Conservation (phyloP, 2,329 filamentous ascomycete genomes). For the Sporothrix brasiliensis region DNA sequence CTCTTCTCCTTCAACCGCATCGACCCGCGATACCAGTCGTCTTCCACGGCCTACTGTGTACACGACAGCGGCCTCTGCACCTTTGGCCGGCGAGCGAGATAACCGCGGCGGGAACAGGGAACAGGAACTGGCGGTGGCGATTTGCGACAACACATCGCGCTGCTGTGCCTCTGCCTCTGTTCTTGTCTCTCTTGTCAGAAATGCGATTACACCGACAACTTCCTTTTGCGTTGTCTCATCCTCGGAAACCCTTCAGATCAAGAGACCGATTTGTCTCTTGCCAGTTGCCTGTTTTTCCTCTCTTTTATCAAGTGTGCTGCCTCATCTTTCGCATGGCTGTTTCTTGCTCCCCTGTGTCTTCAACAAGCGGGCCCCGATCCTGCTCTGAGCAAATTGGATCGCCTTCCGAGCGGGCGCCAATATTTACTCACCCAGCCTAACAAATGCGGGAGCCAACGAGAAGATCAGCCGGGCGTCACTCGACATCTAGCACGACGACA, state of each 20-base stretch:
- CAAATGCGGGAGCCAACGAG: constrained; percentile 23
- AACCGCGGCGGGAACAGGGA: constrained; percentile 1
- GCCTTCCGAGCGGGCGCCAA: constrained; percentile 29
- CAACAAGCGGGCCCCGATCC: constrained; percentile 13
- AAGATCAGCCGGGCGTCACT: constrained; percentile 28
- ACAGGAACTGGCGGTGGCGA: constrained; percentile 17
- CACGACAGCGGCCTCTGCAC: background rate
- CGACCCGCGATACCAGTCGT: background rate
- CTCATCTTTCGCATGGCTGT: constrained; percentile 10
- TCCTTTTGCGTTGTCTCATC: constrained; percentile 18
- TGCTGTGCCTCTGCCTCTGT: constrained; percentile 15
- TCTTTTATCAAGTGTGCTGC: background rate
- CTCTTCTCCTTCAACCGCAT: constrained; percentile 10
- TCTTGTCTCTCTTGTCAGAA: constrained; percentile 17
- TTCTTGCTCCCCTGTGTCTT: constrained; percentile 1
- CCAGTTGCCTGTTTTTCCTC: background rate
- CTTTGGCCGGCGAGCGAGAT: background rate
- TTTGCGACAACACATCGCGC: constrained; percentile 3
- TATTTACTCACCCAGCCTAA: constrained; percentile 20
- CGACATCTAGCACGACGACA: constrained; percentile 26
- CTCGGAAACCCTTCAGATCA: constrained; percentile 9
- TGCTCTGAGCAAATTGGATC: constrained; percentile 30
- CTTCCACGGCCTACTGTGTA: too few species aligned
- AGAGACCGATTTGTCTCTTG: constrained; percentile 8
- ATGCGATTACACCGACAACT: background rate